phyloP scores from a whole-genome alignment of 169 alveolate genomes.

The Neospora caninum region DNA sequence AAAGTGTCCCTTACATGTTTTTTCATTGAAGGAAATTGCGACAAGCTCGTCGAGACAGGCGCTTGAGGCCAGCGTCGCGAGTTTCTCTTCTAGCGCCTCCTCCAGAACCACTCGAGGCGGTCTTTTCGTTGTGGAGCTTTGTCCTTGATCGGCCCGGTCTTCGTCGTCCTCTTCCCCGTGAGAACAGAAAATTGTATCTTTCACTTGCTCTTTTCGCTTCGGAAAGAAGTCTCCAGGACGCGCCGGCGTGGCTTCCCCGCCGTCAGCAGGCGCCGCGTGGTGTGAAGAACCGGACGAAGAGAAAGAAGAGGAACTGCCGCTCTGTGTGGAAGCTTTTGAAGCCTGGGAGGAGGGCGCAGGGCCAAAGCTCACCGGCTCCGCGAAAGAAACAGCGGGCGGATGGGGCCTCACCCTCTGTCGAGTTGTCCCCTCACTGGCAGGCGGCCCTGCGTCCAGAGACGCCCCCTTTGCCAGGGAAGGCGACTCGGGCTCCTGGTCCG shows the following conservation, averaged over 20 bases:
- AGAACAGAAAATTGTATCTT: background rate
- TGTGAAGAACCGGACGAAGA: too few species aligned
- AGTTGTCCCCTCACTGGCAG: background rate
- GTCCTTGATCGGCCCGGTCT: background rate
- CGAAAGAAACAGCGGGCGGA: background rate
- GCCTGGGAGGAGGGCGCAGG: background rate
- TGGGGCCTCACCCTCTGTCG: background rate
- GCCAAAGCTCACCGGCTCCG: background rate
- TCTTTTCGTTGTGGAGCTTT: background rate
- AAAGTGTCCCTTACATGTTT: background rate
- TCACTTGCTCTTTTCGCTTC: background rate
- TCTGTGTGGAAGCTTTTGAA: too few species aligned
- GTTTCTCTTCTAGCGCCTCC: background rate
- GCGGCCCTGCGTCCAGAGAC: background rate
- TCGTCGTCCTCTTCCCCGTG: background rate
- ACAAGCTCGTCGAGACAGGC: conserved; percentile 3
- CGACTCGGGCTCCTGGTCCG: background rate
- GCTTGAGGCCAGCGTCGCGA: background rate
- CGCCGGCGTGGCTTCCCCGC: too few species aligned
- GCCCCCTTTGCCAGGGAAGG: background rate
- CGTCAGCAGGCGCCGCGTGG: too few species aligned
- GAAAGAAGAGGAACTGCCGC: too few species aligned
- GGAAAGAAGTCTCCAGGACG: background rate
- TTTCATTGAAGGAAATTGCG: background rate
- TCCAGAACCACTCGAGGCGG: background rate